Evolutionary conservation across 1,284 basidiomycete genomes (phyloP), one percentile per base, ranked within the genome.

Genomic region (Cutaneotrichosporon spelunceum): DNA sequence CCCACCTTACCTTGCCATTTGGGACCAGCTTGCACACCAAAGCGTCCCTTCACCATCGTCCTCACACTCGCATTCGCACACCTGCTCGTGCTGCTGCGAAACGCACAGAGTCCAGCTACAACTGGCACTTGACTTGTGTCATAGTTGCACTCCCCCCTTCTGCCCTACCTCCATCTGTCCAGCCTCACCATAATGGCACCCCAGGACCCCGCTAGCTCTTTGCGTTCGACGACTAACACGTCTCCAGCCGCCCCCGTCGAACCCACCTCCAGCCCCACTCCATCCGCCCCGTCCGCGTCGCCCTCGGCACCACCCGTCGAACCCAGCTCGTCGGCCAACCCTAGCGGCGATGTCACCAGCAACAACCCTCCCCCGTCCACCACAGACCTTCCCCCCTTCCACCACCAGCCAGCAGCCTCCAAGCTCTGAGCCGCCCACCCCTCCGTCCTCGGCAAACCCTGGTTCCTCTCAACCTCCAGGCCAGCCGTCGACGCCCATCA

Each of bases 261-360:
- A 45, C 23, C 30, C 56, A 6, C 66, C 19, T 53, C 54, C 53
- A 4, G 5, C 19, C 39, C 65, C 61, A 60, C 62, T 62, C n/a
- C 29, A 21, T 30, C 49, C 23, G 5, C n/a, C 27, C 21, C 50
- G 8, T n/a, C 33, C 33, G 0, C 33, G 4, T 14, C 33, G 11
- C 68, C 27, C 9, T 23, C 60, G 64, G n/a, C 45, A 48, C 11
- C 45, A 48, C 11, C n/a, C 50, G 21, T 30, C 61, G 29, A 16
- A 47, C 27, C 21, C 53, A 21, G 34, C 44, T 10, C 36, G 30
- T 10, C 10, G 57, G n/a, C n/a, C 6, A 14, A 53, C 19, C 36
- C 47, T 10, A 14, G 52, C 23, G 5, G 36, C 36, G 30, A 33
- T 33, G 30, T 6, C 36, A 27, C 56, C n/a, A 24, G 33, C 23